Conservation (phyloP, 2,329 filamentous ascomycete genomes). For the Clonostachys byssicola region DNA sequence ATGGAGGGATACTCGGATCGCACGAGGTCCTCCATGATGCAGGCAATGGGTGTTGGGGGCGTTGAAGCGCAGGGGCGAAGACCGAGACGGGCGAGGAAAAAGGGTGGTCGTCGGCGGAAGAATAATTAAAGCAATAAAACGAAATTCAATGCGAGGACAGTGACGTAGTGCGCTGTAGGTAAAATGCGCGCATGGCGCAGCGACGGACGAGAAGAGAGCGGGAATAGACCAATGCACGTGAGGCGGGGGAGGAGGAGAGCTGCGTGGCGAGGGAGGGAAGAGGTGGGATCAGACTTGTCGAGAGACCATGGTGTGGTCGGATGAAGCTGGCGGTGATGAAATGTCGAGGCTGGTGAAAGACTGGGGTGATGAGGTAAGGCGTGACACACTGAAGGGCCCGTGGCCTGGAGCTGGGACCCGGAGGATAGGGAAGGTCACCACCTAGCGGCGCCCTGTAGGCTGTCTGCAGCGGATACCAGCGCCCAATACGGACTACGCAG, state of each 20-base stretch:
- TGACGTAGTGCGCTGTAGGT: neutral
- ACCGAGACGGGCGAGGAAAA: too few relatives aligned
- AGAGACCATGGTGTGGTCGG: neutral
- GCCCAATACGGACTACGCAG: neutral
- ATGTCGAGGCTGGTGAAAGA: neutral
- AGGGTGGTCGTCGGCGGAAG: neutral
- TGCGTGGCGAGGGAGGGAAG: neutral
- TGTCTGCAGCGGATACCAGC: neutral
- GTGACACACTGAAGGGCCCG: neutral
- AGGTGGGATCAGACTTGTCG: neutral
- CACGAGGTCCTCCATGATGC: conserved; percentile 67
- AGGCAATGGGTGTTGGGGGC: neutral
- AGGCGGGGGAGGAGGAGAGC: neutral
- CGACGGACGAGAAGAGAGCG: neutral
- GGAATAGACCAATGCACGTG: neutral
- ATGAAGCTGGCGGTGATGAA: conserved; percentile 1
- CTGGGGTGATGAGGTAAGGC: neutral
- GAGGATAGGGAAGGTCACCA: too few relatives aligned
- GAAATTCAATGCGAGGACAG: neutral
- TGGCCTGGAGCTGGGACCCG: neutral
- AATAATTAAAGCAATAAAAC: neutral
- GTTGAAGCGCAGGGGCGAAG: too few relatives aligned
- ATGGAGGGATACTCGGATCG: conserved; percentile 90
- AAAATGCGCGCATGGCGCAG: conserved; percentile 4
- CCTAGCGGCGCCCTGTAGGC: too few relatives aligned